Conservation (phyloP, 768 basidiomycete genomes). For the Mycena polygramma region DNA sequence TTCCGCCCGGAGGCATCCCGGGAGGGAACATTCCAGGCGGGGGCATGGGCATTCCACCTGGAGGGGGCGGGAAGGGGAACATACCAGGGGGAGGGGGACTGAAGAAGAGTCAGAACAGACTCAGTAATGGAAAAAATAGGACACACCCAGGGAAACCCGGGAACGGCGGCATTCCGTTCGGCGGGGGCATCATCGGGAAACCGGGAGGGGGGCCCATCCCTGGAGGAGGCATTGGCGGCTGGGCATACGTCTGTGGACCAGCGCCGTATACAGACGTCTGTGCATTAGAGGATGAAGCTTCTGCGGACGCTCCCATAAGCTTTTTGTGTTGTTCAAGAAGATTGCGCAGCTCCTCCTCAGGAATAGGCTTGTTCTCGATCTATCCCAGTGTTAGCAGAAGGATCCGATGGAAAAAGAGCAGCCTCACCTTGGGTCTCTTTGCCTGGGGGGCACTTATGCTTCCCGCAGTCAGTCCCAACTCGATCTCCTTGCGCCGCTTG, state of each 20-base stretch:
- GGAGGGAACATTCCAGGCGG: slow-evolving; percentile 54
- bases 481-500: slow-evolving; percentile 95
- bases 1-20: slow-evolving; percentile 54
- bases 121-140: background rate
- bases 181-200: slow-evolving; percentile 42
- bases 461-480: slow-evolving; percentile 87
- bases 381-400: background rate
- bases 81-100: slow-evolving; percentile 40
- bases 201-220: slow-evolving; percentile 35
- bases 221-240: slow-evolving; percentile 56
- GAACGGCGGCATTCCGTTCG: slow-evolving; percentile 47
- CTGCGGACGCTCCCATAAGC: slow-evolving; percentile 80
- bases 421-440: slow-evolving; percentile 75
- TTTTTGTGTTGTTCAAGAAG: slow-evolving; percentile 93
- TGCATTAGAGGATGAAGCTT: slow-evolving; percentile 53
- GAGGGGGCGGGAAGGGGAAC: slow-evolving; percentile 68
- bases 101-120: background rate
- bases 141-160: slow-evolving; percentile 33
- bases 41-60: slow-evolving; percentile 59
- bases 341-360: slow-evolving; percentile 86
- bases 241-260: slow-evolving; percentile 78
- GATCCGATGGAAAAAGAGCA: background rate
- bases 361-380: slow-evolving; percentile 79
- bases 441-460: slow-evolving; percentile 85
- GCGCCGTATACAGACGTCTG: slow-evolving; percentile 75